Evolutionary conservation across 2,329 filamentous ascomycete genomes (phyloP), one percentile per base, ranked within the genome.

Genomic region (Neofusicoccum kwambonambiense): DNA sequence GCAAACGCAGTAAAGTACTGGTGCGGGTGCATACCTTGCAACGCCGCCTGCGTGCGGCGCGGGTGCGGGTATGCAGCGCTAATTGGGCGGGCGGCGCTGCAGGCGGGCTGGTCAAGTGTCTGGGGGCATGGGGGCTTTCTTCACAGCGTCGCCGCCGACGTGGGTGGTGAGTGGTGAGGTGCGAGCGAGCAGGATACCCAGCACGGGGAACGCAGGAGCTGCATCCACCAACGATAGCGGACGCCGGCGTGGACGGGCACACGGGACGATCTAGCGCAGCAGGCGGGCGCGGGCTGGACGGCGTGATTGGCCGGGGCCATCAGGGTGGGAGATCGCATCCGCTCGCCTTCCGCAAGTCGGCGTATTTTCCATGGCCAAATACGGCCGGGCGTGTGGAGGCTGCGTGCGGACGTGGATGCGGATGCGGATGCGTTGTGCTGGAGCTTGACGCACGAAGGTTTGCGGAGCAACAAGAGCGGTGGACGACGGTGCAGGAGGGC

Each of bases 261-360:
- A 31, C 27, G 56, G 56, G 56, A 60, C 56, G 56, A 60, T 60
- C 56, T 60, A 60, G 56, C 56, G 56, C 56, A 44, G 42, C 42
- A 44, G n/a, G 42, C 42, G 13, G 42, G 42, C 42, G 42, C 42
- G 42, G 42, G 35, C 50, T 39, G 34, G 56, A 27, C 27, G 50
- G 34, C 17, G 35, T 35, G 56, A 60, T 60, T 60, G 56, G 56
- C 42, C n/a, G 31, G 56, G 42, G 56, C 56, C 56, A 47, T 47
- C 56, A 60, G 42, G 56, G 56, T 60, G 56, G 49, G 37, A 60
- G 56, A 60, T 60, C 56, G 42, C 42, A 60, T 37, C 56, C 44
- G 56, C 56, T 47, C 15, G 56, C 56, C 17, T 47, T 60, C 56
- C 41, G 31, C 56, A 60, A 45, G 56, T 60, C 56, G 56, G 56